These are phyloP conservation scores for Medicago lupulina DNA, from an alignment of 306 rosid genomes.

Conservation along the genomic window DNA sequence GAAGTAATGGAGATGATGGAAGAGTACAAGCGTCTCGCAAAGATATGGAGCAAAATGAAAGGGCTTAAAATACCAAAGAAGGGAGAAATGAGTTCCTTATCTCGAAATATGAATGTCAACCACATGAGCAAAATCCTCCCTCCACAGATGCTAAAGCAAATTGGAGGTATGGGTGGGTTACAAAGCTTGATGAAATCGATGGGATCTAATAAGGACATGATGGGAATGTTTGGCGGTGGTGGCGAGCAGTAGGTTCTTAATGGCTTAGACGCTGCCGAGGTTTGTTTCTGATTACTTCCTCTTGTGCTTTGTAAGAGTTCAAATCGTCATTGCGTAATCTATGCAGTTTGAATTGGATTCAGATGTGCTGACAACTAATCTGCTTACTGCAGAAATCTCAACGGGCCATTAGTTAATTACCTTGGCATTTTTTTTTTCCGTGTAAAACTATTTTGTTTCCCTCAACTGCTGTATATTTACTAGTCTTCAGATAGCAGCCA, in stretches of 20 bases:
- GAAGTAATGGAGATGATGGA: constrained; percentile 89
- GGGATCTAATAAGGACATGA: constrained; percentile 82
- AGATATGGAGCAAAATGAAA: constrained; percentile 81
- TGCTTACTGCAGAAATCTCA: constrained; percentile 17
- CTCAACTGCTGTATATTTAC: constrained; percentile 40
- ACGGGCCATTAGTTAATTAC: constrained; percentile 32
- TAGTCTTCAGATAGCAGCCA: constrained; percentile 34
- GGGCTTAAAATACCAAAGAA: constrained; percentile 86
- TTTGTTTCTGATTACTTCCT: constrained; percentile 32
- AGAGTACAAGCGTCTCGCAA: constrained; percentile 84
- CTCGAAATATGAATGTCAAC: constrained; percentile 84
- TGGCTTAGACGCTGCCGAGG: constrained; percentile 19
- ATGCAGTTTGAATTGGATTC: constrained; percentile 27
- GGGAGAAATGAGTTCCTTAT: constrained; percentile 73
- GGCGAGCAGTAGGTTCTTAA: constrained; percentile 52
- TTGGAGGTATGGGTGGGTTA: constrained; percentile 84
- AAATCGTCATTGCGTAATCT: constrained; percentile 24
- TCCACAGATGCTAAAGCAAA: constrained; percentile 86
- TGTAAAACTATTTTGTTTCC: constrained; percentile 26
- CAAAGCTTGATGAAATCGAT: constrained; percentile 91
- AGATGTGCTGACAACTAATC: constrained; percentile 29
- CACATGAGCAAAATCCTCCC: constrained; percentile 89
- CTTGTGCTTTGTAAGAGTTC: constrained; percentile 21
- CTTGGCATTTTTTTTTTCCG: background rate
- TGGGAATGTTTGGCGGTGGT: constrained; percentile 91